Evolutionary conservation across 768 basidiomycete species (phyloP).

Genomic region (Rhizopogon rudus): DNA sequence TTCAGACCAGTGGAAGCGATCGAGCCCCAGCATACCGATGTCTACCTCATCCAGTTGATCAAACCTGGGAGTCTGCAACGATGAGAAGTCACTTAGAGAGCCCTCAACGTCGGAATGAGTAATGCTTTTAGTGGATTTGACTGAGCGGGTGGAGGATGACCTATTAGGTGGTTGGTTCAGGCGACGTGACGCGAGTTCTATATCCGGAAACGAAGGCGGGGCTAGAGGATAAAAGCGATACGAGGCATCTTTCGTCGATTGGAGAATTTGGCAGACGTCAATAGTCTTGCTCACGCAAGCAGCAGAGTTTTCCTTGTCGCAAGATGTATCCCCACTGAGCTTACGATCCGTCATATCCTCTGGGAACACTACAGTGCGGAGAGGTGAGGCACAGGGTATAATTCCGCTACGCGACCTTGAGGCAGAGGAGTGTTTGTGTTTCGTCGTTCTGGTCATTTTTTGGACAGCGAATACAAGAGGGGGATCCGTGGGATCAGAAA

Average conservation of each 20-base stretch:
- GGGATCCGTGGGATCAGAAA: not conserved
- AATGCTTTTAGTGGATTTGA: not conserved
- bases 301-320: constrained; percentile 1
- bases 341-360: not conserved
- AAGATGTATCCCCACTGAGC: not conserved
- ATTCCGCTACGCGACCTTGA: constrained; percentile 7
- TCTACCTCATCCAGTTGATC: constrained; percentile 8
- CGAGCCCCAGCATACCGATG: constrained; percentile 21
- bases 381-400: constrained; percentile 4
- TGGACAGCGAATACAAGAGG: constrained; percentile 1
- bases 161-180: not conserved
- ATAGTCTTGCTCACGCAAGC: not conserved
- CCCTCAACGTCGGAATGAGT: not conserved
- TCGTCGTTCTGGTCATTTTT: not conserved
- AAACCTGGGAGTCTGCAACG: constrained; percentile 13
- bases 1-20: constrained; percentile 17
- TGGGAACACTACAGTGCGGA: not conserved
- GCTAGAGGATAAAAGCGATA: constrained; percentile 1
- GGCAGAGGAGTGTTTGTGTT: constrained; percentile 4
- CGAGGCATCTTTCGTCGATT: constrained; percentile 8
- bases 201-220: not conserved
- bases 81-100: constrained; percentile 6
- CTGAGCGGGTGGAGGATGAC: constrained; percentile 5
- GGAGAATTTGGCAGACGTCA: not conserved
- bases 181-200: not conserved